Conservation (phyloP, 345 rosid genomes). For the Noccaea caerulescens region DNA sequence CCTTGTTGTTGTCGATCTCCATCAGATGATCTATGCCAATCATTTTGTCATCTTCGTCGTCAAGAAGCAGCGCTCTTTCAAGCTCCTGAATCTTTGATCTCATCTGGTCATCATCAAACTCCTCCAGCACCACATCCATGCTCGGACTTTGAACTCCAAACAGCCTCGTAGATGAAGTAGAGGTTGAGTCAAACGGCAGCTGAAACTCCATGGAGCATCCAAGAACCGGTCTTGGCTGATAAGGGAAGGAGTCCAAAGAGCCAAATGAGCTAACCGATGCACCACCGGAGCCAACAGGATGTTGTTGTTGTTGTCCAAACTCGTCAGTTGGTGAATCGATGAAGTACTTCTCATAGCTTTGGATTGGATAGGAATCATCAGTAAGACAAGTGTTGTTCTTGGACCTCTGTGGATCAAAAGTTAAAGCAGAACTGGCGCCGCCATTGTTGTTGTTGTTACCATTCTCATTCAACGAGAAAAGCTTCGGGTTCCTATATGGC, state of each 20-base stretch:
- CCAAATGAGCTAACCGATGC: constrained; percentile 60
- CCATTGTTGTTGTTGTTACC: constrained; percentile 33
- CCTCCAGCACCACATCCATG: constrained; percentile 53
- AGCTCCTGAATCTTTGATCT: constrained; percentile 83
- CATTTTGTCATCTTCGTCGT: constrained; percentile 65
- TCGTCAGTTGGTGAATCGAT: constrained; percentile 75
- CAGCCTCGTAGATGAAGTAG: constrained; percentile 34
- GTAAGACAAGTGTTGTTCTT: constrained; percentile 55
- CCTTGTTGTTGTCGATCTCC: constrained; percentile 69
- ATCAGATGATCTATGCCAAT: constrained; percentile 54
- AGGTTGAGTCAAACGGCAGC: constrained; percentile 48
- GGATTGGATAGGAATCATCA: constrained; percentile 65
- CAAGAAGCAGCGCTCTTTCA: constrained; percentile 79
- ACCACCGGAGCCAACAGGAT: constrained; percentile 58
- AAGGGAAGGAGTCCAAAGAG: constrained; percentile 50
- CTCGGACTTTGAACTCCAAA: constrained; percentile 53
- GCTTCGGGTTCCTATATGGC: constrained; percentile 60
- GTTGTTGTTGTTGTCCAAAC: constrained; percentile 43
- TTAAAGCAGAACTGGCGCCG: constrained; percentile 52
- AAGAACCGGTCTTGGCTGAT: constrained; percentile 53
- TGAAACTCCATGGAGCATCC: constrained; percentile 53
- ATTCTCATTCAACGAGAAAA: constrained; percentile 59
- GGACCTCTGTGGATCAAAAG: constrained; percentile 57
- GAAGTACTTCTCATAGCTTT: constrained; percentile 86
- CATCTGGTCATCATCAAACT: constrained; percentile 61